Evolutionary conservation across 768 basidiomycete genomes (phyloP).

Genomic region (Collybia sordida): DNA sequence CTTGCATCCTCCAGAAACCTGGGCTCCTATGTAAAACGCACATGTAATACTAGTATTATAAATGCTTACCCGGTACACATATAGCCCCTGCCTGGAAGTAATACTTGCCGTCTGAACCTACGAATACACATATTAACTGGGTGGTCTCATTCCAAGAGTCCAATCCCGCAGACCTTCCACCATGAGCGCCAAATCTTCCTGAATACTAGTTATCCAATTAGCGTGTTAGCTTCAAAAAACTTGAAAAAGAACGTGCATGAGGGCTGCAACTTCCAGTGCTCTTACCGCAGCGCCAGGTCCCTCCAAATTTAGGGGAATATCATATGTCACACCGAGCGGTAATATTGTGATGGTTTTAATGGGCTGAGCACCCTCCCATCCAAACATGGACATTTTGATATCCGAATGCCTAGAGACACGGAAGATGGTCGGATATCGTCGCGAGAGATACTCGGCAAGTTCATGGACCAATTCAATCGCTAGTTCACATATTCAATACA

Average conservation of each 20-base stretch:
- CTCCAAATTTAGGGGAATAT: constrained; percentile 40
- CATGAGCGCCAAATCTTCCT: constrained; percentile 62
- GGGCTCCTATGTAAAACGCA: not conserved
- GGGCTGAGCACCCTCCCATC: constrained; percentile 45
- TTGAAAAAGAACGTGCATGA: constrained; percentile 47
- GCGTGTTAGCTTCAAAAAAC: not conserved
- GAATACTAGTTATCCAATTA: constrained; percentile 33
- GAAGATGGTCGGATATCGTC: constrained; percentile 61
- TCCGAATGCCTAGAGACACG: constrained; percentile 42
- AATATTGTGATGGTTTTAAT: constrained; percentile 53
- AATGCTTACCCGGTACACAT: constrained; percentile 52
- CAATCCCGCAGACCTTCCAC: constrained; percentile 48
- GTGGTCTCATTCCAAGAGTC: constrained; percentile 2
- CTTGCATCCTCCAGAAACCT: constrained; percentile 78
- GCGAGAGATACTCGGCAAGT: constrained; percentile 62
- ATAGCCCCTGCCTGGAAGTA: constrained; percentile 77
- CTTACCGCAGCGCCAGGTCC: constrained; percentile 40
- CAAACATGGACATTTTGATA: constrained; percentile 19
- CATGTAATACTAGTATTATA: not conserved
- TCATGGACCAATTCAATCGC: constrained; percentile 70
- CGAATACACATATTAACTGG: not conserved
- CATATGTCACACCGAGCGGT: constrained; percentile 47
- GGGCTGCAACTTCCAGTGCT: constrained; percentile 60
- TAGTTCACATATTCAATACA: constrained; percentile 26
- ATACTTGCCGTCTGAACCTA: constrained; percentile 66